phyloP scores from a whole-genome alignment of 2,329 filamentous ascomycete genomes.

The Stenocarpella maydis region DNA sequence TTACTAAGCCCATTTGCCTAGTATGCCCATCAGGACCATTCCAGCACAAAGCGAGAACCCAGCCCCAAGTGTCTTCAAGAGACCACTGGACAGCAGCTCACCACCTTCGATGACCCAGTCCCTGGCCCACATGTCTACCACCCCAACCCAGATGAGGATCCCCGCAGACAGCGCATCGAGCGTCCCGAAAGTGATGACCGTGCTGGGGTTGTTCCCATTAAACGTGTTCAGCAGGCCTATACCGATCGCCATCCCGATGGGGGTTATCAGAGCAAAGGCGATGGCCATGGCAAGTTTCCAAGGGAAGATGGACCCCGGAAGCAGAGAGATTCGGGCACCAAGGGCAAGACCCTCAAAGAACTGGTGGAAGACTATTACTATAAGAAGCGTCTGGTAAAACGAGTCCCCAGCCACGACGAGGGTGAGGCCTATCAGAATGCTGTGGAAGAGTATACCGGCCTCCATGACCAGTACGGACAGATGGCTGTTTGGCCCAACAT shows the following conservation, averaged over 20 bases:
- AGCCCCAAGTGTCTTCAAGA: conserved; percentile 58
- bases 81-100: conserved; percentile 62
- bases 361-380: conserved; percentile 79
- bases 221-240: conserved; percentile 75
- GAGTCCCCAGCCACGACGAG: conserved; percentile 67
- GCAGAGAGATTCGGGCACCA: conserved; percentile 72
- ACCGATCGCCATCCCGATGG: conserved; percentile 82
- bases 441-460: conserved; percentile 72
- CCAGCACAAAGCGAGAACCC: conserved; percentile 65
- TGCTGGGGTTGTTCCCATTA: conserved; percentile 76
- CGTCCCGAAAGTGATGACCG: conserved; percentile 75
- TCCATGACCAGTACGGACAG: conserved; percentile 44
- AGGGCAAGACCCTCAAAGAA: conserved; percentile 81
- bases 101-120: conserved; percentile 71
- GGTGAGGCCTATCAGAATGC: conserved; percentile 67
- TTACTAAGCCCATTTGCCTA: conserved; percentile 74
- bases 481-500: conserved; percentile 6
- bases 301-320: conserved; percentile 46
- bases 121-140: conserved; percentile 81
- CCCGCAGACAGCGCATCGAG: conserved; percentile 78
- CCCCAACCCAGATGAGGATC: conserved; percentile 80
- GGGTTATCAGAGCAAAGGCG: conserved; percentile 75
- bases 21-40: conserved; percentile 73
- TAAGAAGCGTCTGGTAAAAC: conserved; percentile 64
- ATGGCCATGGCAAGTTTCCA: conserved; percentile 67